phyloP scores from a whole-genome alignment of 2,329 filamentous ascomycete species.

The Neoarthrinium moseri region DNA sequence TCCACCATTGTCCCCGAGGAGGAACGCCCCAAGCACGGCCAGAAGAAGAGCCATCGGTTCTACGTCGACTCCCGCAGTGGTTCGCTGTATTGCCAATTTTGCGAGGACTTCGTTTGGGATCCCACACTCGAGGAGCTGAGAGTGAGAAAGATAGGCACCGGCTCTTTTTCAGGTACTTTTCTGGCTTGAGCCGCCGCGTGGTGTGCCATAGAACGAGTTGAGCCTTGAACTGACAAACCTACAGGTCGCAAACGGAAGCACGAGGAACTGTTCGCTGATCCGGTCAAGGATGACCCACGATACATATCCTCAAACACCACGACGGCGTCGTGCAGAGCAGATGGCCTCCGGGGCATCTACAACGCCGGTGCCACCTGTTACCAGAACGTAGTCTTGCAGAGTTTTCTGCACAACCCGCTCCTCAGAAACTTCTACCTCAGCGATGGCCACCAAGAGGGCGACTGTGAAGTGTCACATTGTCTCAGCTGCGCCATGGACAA shows the following conservation, averaged over 20 bases:
- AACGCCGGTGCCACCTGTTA: slow-evolving; percentile 99
- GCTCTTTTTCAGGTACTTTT: slow-evolving; percentile 61
- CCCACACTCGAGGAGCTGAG: slow-evolving; percentile 75
- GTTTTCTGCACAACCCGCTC: slow-evolving; percentile 88
- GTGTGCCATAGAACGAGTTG: not conserved
- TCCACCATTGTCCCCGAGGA: slow-evolving; percentile 66
- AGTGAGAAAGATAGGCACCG: slow-evolving; percentile 66
- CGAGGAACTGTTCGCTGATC: slow-evolving; percentile 66
- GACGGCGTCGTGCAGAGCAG: slow-evolving; percentile 78
- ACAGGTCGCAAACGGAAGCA: slow-evolving; percentile 71
- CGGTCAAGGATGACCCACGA: slow-evolving; percentile 68
- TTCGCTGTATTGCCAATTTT: slow-evolving; percentile 76
- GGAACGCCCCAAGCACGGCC: slow-evolving; percentile 65
- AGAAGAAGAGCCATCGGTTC: slow-evolving; percentile 69
- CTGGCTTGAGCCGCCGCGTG: not conserved
- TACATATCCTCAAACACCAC: slow-evolving; percentile 79
- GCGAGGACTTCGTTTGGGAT: slow-evolving; percentile 81
- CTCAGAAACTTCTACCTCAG: slow-evolving; percentile 89
- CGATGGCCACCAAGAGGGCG: slow-evolving; percentile 78
- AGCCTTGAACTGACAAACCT: slow-evolving; percentile 5
- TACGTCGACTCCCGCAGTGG: slow-evolving; percentile 78
- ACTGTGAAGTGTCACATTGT: slow-evolving; percentile 65
- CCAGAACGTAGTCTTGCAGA: slow-evolving; percentile 94
- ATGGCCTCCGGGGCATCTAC: slow-evolving; percentile 87
- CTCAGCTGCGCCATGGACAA: slow-evolving; percentile 71